phyloP scores from a whole-genome alignment of 345 rosid species.

The Dipteronia sinensis region DNA sequence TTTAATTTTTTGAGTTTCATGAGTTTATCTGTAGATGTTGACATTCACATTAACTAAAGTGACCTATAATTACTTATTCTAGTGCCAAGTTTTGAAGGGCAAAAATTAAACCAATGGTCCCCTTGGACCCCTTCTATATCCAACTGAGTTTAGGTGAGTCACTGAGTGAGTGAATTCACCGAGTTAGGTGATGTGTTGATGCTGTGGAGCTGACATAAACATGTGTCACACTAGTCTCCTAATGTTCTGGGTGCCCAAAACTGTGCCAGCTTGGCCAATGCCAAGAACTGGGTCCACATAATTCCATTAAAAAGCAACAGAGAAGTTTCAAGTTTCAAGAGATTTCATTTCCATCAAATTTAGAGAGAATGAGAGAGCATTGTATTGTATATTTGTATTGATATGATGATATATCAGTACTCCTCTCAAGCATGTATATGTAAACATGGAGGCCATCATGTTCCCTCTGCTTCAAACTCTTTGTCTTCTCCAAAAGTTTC shows the following conservation, averaged over 20 bases:
- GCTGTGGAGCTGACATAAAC: conserved; percentile 53
- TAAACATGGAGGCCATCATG: conserved; percentile 80
- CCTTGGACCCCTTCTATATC: background rate
- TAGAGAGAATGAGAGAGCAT: background rate
- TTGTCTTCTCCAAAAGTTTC: conserved; percentile 43
- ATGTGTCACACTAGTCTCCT: conserved; percentile 46
- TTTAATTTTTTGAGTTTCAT: background rate
- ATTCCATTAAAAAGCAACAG: conserved; percentile 1
- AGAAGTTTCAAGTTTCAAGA: conserved; percentile 26
- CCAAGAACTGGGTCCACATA: conserved; percentile 20
- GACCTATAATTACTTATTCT: background rate
- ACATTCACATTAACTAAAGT: background rate
- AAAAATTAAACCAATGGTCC: background rate
- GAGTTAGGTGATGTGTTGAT: background rate
- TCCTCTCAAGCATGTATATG: conserved; percentile 53
- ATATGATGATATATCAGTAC: background rate
- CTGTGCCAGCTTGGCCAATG: conserved; percentile 27
- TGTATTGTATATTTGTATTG: background rate
- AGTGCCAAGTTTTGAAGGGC: background rate
- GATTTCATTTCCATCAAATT: conserved; percentile 13
- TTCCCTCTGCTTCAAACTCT: conserved; percentile 67
- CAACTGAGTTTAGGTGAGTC: background rate
- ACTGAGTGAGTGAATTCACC: background rate
- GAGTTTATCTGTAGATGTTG: background rate
- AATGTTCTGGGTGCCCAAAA: conserved; percentile 26